A percentile compares a stretch with the other conserved stretches of the same genome.
phyloP scores from a whole-genome alignment of 148 eudicot species.

The Rhododendron henanense region DNA sequence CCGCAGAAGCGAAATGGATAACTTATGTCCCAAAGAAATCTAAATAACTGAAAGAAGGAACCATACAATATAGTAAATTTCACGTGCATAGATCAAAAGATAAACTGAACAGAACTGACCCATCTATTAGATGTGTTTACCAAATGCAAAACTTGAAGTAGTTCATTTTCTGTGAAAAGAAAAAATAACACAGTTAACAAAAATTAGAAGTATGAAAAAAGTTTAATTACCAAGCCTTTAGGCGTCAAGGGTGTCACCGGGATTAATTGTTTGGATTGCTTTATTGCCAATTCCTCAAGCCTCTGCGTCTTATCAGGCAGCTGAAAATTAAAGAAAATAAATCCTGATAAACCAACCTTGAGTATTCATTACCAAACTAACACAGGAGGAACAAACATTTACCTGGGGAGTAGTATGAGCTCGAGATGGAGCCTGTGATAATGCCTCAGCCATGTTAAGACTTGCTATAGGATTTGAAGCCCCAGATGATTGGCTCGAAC shows the following conservation, averaged over 20 bases:
- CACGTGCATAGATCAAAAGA: not conserved
- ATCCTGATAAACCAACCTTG: not conserved
- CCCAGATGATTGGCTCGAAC: conserved; percentile 24
- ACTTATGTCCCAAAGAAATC: not conserved
- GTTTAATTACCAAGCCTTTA: conserved; percentile 36
- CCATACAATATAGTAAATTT: not conserved
- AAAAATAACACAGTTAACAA: not conserved
- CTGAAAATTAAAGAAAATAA: conserved; percentile 27
- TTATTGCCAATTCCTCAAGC: conserved; percentile 50
- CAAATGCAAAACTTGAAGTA: not conserved
- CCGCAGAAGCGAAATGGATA: not conserved
- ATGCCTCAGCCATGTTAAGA: conserved; percentile 84
- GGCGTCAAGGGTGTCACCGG: conserved; percentile 48
- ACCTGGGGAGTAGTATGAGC: conserved; percentile 61
- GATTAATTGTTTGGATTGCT: conserved; percentile 48
- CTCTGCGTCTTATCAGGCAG: conserved; percentile 44
- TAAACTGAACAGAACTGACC: not conserved
- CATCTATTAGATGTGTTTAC: not conserved
- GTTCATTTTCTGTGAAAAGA: not conserved
- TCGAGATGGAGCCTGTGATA: conserved; percentile 68
- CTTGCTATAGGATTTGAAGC: conserved; percentile 34
- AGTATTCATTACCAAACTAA: not conserved
- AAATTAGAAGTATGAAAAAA: not conserved
- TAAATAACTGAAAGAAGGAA: not conserved
- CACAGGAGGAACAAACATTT: conserved; percentile 4